Evolutionary conservation across 495 filamentous ascomycete genomes (phyloP).

Genomic region (Penicillium canariense): DNA sequence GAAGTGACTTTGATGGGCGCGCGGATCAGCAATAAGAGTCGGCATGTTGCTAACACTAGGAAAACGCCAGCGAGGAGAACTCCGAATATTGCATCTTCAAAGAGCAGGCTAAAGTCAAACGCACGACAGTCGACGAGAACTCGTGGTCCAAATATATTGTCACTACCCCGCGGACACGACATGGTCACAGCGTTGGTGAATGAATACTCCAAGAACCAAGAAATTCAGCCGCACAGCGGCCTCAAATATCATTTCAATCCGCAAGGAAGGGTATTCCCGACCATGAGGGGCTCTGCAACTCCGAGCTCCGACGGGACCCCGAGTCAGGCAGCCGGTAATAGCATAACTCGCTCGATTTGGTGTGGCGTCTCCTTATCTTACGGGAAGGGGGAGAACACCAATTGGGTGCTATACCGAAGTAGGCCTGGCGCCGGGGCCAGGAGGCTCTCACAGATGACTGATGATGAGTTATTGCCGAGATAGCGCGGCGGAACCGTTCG

Average conservation of each 20-base stretch:
- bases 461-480: background rate
- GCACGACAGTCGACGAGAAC: slow-evolving; percentile 2
- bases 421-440: background rate
- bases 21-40: slow-evolving; percentile 22
- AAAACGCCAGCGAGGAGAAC: slow-evolving; percentile 24
- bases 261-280: background rate
- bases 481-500: background rate
- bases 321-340: background rate
- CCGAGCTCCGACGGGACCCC: background rate
- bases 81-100: slow-evolving; percentile 20
- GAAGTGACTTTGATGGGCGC: slow-evolving; percentile 28
- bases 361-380: background rate
- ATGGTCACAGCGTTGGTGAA: background rate
- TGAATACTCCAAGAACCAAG: background rate
- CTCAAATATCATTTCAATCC: background rate
- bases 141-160: slow-evolving; percentile 11
- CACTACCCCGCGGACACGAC: slow-evolving; percentile 5
- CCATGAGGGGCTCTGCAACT: background rate
- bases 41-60: slow-evolving; percentile 22
- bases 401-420: slow-evolving; percentile 1
- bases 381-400: background rate
- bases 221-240: background rate
- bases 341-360: background rate
- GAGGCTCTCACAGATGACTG: background rate
- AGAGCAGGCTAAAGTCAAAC: slow-evolving; percentile 26